A percentile compares a stretch with the other conserved stretches of the same genome.
Conservation (phyloP, 1,284 basidiomycete genomes). For the Boletus calvinii region DNA sequence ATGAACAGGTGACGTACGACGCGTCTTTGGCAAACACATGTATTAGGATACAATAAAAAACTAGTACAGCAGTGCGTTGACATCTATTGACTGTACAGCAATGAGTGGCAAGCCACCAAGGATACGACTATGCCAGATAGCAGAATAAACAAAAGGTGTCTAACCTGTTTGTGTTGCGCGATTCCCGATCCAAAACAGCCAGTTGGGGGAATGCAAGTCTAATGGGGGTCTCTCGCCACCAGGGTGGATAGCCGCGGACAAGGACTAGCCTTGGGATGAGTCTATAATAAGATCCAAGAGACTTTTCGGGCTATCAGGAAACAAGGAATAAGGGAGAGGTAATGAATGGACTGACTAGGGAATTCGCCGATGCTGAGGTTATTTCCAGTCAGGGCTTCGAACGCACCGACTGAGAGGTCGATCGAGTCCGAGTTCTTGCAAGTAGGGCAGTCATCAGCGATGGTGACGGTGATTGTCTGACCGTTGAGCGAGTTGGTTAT, state of each 20-base stretch:
- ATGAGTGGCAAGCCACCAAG: conserved; percentile 12
- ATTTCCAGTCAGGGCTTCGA: conserved; percentile 47
- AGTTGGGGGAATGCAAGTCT: conserved; percentile 15
- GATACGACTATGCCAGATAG: conserved; percentile 18
- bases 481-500: conserved; percentile 64
- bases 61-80: conserved; percentile 10
- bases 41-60: not conserved
- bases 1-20: not conserved
- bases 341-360: conserved; percentile 45
- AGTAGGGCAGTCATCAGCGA: conserved; percentile 85
- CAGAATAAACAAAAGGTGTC: conserved; percentile 8
- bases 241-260: conserved; percentile 26
- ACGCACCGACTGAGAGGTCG: conserved; percentile 80
- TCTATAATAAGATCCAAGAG: conserved; percentile 43
- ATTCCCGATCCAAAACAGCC: conserved; percentile 10
- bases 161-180: not conserved
- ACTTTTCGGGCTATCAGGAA: conserved; percentile 36
- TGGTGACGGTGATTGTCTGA: conserved; percentile 57
- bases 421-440: conserved; percentile 68
- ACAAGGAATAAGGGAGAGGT: not conserved
- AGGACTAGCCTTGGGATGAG: conserved; percentile 28
- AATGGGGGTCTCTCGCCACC: conserved; percentile 39
- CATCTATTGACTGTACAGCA: conserved; percentile 13
- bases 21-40: not conserved
- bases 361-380: conserved; percentile 56